A percentile compares a stretch with the other conserved stretches of the same genome.
Conservation (phyloP, 192 early-diverging fungal species). For the Coemansia umbellata region DNA sequence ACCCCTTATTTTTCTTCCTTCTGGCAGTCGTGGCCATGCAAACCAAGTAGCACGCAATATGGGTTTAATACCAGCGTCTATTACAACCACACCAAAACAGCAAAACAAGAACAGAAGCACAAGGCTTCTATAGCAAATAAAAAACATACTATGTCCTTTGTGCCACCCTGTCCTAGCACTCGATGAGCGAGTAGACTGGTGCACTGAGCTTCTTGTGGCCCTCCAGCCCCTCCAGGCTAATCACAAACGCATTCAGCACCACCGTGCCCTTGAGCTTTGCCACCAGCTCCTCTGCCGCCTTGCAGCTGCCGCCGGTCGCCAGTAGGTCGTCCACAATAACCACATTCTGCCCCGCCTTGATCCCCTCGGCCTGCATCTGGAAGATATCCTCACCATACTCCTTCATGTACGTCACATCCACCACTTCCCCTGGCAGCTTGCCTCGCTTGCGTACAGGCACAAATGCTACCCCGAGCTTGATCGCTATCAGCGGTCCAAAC, state of each 20-base stretch:
- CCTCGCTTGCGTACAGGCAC: conserved; percentile 95
- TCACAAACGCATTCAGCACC: conserved; percentile 86
- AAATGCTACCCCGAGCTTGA: conserved; percentile 83
- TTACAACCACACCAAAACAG: background rate
- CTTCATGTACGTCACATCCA: conserved; percentile 75
- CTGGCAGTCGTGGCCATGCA: too few species aligned
- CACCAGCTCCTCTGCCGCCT: conserved; percentile 82
- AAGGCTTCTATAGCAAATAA: background rate
- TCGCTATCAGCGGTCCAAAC: conserved; percentile 87
- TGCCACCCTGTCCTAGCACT: conserved; percentile 32
- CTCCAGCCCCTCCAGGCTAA: conserved; percentile 83
- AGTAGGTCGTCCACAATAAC: conserved; percentile 96
- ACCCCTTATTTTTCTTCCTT: too few species aligned
- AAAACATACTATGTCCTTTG: background rate
- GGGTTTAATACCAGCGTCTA: background rate
- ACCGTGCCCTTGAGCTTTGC: conserved; percentile 65
- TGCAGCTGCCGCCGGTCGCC: conserved; percentile 85
- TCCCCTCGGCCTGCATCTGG: conserved; percentile 81
- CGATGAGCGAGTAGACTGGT: conserved; percentile 83
- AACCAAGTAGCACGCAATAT: too few species aligned
- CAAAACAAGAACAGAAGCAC: background rate
- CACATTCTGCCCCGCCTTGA: conserved; percentile 79
- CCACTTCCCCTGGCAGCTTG: conserved; percentile 84
- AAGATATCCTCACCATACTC: conserved; percentile 96
- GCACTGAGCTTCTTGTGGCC: conserved; percentile 75